Evolutionary conservation across 352 stramenopile species (phyloP), one percentile per base, ranked within the genome.

Genomic region (Phytophthora hybrid): DNA sequence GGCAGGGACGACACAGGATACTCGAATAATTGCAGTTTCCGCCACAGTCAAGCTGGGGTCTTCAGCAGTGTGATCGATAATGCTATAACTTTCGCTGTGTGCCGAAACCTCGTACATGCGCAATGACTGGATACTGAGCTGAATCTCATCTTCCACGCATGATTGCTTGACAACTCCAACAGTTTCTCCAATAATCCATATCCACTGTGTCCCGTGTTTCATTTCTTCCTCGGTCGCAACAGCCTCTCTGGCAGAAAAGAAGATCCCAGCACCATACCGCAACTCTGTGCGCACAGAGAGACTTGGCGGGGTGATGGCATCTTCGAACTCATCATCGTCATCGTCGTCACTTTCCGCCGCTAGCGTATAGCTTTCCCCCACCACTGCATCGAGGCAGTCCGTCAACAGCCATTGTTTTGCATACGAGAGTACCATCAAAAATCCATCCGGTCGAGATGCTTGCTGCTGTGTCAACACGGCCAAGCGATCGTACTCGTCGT

Each of bases 241-340:
- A 39, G 32, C 47, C 19, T 80, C 78, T 59, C 81, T 74, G 19
- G 85, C 82, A 47, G 81, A 85, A 61, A 95, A 83, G 8, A 87
- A 78, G 23, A 94, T 67, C 21, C 63, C 72, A 14, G 92, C 67
- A 47, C 88, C 85, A 61, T 91, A 55, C 0, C 66, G 49, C 59
- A 95, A 65, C 14, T 67, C 54, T 32, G 82, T 73, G 18, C 80
- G 73, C 70, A 97, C 66, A 16, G 74, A 93, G 9, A 97, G 74
- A 60, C 79, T 95, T n/a, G 90, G 90, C 6, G 90, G 90, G 9
- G 90, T 93, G 41, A 97, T 93, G 6, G 90, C 90, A 74, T 97
- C 90, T 62, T 95, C 88, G 78, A 95, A 97, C 54, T 93, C 87
- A 57, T 97, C 89, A 54, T 93, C 80, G 46, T 96, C 89, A 23